Evolutionary conservation across 2,329 filamentous ascomycete genomes (phyloP), one percentile per base, ranked within the genome.

Genomic region (Aspergillus pseudotamarii): DNA sequence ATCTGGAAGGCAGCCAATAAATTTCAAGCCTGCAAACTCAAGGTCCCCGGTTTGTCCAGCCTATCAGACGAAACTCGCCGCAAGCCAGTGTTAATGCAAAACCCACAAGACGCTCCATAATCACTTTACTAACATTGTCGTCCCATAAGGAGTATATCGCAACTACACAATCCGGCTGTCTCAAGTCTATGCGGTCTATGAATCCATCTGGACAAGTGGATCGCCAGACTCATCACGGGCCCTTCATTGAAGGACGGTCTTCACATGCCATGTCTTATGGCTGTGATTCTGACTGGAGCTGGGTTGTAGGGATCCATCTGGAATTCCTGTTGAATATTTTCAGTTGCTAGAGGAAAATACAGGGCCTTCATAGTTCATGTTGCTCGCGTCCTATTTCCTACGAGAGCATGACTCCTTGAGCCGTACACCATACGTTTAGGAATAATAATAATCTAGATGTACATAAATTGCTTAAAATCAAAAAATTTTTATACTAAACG

Each of bases 331-430:
- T 48, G 55, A 51, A 51, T 61, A 45, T 56, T 53, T 60, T 59
- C 66, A 68, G 71, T 79, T 79, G 78, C 77, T 65, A 80, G 71
- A 79, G 64, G 60, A 77, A 79, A 55, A 59, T 12, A 59, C 63
- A 79, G 78, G 73, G 76, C 78, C 78, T 80, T 80, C 78, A 80
- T 80, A 80, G 78, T 80, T 79, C 78, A 78, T 80, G 78, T 73
- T 75, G 67, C 73, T 72, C 68, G 68, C 67, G 66, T 71, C 62
- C 5, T 36, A 67, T 67, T 61, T 66, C 67, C 64, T 72, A 80
- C 77, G 74, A 79, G 77, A 78, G 77, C 78, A 79, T 80, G 78
- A 79, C 78, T 80, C 78, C 78, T 79, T 80, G 78, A 73, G 78
- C 26, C 26, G 26, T 26, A 26, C 26, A 26, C 26, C 26, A 45